phyloP scores from a whole-genome alignment of 768 basidiomycete genomes.

The Cyclocybe aegerita region DNA sequence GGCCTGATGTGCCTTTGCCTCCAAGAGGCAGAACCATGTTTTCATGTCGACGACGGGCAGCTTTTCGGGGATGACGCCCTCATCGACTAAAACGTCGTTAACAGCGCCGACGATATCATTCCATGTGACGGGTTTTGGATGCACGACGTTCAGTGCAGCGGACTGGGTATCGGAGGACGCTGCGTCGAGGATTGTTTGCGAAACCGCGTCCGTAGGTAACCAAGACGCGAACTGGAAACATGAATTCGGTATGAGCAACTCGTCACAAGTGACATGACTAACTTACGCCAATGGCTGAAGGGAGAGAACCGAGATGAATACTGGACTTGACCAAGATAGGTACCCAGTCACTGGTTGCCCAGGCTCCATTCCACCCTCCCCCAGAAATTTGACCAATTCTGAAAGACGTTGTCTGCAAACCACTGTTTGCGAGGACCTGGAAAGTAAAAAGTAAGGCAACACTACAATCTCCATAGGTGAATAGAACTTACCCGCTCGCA shows the following conservation, averaged over 20 bases:
- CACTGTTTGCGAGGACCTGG: conserved; percentile 19
- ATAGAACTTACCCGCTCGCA: conserved; percentile 28
- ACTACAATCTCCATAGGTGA: background rate
- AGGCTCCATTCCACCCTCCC: conserved; percentile 31
- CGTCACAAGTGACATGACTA: background rate
- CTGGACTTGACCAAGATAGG: conserved; percentile 40
- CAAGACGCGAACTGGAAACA: conserved; percentile 27
- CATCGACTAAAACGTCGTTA: conserved; percentile 13
- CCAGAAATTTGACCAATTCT: conserved; percentile 39
- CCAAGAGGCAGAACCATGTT: conserved; percentile 28
- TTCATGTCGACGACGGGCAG: conserved; percentile 21
- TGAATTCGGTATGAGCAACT: background rate
- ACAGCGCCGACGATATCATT: conserved; percentile 21
- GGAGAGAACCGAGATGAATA: conserved; percentile 26
- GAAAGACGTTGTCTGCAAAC: conserved; percentile 27
- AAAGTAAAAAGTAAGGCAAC: background rate
- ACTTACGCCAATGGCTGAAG: conserved; percentile 26
- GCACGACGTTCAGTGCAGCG: conserved; percentile 32
- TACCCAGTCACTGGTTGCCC: conserved; percentile 39
- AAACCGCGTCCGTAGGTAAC: conserved; percentile 36
- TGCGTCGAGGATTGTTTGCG: conserved; percentile 29
- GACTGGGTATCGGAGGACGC: conserved; percentile 22
- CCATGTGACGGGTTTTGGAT: conserved; percentile 35
- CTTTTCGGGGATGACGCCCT: conserved; percentile 7
- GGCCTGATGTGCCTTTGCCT: conserved; percentile 16